A percentile compares a stretch with the other conserved stretches of the same genome.
Evolutionary conservation across 176 grass and related monocot genomes (phyloP).

Genomic region (Raddia guianensis): DNA sequence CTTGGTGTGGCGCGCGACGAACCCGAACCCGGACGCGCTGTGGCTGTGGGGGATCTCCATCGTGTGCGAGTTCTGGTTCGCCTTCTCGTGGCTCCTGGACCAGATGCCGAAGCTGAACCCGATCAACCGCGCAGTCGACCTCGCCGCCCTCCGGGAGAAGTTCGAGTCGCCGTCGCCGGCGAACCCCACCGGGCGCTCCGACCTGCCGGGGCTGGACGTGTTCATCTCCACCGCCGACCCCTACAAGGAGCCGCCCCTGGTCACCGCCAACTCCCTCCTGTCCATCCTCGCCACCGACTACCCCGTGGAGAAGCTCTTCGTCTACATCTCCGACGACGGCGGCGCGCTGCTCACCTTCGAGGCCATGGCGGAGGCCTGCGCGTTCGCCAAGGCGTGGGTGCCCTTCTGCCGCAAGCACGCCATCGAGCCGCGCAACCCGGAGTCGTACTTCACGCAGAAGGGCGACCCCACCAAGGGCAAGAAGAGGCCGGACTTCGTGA

Average conservation of each 20-base stretch:
- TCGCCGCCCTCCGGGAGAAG: constrained; percentile 64
- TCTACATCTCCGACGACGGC: constrained; percentile 82
- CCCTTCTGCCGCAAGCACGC: constrained; percentile 90
- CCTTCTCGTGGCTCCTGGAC: constrained; percentile 79
- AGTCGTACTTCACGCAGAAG: constrained; percentile 75
- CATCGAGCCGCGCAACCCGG: constrained; percentile 81
- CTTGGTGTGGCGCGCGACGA: constrained; percentile 62
- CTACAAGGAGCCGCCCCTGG: constrained; percentile 79
- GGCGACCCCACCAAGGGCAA: constrained; percentile 82
- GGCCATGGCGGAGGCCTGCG: constrained; percentile 68
- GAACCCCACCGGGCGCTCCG: constrained; percentile 66
- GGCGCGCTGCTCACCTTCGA: constrained; percentile 75
- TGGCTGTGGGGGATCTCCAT: constrained; percentile 87
- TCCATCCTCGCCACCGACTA: constrained; percentile 82
- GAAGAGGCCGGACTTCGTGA: constrained; percentile 77
- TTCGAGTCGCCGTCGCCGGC: constrained; percentile 57
- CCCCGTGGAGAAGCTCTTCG: constrained; percentile 73
- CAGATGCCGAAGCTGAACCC: constrained; percentile 89
- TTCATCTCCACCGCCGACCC: constrained; percentile 91
- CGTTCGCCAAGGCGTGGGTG: constrained; percentile 77
- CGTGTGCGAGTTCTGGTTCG: constrained; percentile 85
- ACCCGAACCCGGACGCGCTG: constrained; percentile 73
- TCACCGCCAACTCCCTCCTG: constrained; percentile 72
- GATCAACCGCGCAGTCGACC: constrained; percentile 68
- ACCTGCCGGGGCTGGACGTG: constrained; percentile 67